A percentile compares a stretch with the other conserved stretches of the same genome.
Conservation (phyloP, 495 filamentous ascomycete genomes). For the Podospora pseudopauciseta region DNA sequence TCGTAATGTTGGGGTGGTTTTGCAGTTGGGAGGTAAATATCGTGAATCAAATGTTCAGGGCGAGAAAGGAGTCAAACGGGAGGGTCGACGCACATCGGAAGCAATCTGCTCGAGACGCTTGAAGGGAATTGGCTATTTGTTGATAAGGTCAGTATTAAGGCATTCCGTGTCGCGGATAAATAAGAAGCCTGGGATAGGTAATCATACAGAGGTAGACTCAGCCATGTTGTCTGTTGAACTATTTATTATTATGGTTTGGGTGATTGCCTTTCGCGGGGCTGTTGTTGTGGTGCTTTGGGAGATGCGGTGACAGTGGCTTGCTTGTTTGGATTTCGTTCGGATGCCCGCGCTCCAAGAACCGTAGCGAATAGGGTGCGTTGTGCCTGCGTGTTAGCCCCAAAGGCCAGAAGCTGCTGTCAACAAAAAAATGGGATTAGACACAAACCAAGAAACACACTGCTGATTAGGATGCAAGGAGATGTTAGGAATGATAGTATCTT, state of each 20-base stretch:
- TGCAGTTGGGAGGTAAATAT: neutral
- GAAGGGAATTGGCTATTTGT: slow-evolving; percentile 64
- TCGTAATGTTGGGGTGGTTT: neutral
- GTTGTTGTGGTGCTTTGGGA: neutral
- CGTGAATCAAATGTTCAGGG: neutral
- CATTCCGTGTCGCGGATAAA: neutral
- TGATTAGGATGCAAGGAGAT: neutral
- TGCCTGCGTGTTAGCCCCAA: neutral
- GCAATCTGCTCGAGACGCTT: slow-evolving; percentile 79
- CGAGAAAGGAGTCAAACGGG: slow-evolving; percentile 4
- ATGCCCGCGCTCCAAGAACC: neutral
- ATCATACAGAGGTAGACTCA: slow-evolving; percentile 29
- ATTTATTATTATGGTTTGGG: neutral
- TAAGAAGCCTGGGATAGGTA: neutral
- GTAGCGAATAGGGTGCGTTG: neutral
- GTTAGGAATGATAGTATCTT: neutral
- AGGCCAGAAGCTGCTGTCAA: neutral
- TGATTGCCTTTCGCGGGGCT: slow-evolving; percentile 4
- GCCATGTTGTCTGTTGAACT: slow-evolving; percentile 24
- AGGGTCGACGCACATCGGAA: slow-evolving; percentile 60
- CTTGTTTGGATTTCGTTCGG: neutral
- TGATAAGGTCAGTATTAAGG: slow-evolving; percentile 10
- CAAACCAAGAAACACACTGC: neutral
- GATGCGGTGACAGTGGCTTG: neutral
- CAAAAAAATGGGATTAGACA: neutral